Conservation (phyloP, 164 flowering plant species). For the Vitis rotundifolia region DNA sequence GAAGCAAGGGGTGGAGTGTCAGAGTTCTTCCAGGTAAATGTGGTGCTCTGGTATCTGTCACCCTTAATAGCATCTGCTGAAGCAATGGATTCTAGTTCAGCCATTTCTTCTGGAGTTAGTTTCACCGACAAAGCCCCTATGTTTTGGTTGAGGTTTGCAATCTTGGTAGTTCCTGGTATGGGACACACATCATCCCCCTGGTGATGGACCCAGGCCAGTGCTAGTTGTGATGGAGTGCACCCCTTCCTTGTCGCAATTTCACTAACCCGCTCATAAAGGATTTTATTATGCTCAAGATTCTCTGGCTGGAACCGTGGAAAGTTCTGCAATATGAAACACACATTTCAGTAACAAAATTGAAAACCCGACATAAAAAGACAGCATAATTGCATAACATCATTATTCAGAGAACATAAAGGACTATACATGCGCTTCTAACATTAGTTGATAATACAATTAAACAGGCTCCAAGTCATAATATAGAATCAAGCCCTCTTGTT, state of each 20-base stretch:
- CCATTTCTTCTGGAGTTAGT: constrained; percentile 39
- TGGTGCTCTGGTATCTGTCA: constrained; percentile 17
- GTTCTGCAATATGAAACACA: constrained; percentile 9
- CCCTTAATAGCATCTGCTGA: constrained; percentile 33
- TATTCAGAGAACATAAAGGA: no score
- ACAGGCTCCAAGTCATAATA: no score
- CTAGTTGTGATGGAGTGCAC: constrained; percentile 39
- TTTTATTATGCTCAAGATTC: constrained; percentile 33
- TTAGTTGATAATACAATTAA: no score
- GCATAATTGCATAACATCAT: no score
- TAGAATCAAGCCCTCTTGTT: no score
- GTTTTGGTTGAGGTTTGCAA: constrained; percentile 42
- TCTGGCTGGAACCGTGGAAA: constrained; percentile 39
- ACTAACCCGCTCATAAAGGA: constrained; percentile 23
- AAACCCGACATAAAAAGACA: no score
- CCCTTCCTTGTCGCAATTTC: constrained; percentile 35
- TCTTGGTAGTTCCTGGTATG: constrained; percentile 54
- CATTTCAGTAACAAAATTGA: no score
- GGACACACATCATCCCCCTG: constrained; percentile 34
- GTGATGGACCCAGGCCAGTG: constrained; percentile 47
- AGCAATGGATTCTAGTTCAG: constrained; percentile 33
- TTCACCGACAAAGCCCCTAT: constrained; percentile 46
- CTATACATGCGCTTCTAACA: no score
- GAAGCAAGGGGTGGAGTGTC: constrained; percentile 32
- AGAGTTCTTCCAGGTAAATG: constrained; percentile 14